A percentile compares a stretch with the other conserved stretches of the same genome.
phyloP scores from a whole-genome alignment of 495 filamentous ascomycete genomes.

The Neurospora sp. region DNA sequence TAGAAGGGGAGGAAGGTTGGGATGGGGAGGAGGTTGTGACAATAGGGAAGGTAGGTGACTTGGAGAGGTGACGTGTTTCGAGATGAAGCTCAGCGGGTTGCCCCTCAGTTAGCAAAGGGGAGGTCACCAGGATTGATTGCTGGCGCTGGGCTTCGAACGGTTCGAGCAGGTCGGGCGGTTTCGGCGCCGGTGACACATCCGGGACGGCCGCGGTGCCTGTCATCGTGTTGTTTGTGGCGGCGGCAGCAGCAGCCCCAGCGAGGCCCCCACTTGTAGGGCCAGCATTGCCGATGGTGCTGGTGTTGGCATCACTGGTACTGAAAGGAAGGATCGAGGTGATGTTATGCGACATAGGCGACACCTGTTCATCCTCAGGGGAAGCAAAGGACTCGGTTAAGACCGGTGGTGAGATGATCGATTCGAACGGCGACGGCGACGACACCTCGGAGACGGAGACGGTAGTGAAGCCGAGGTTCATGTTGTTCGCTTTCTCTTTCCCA shows the following conservation, averaged over 20 bases:
- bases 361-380: neutral
- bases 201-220: neutral
- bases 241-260: neutral
- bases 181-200: neutral
- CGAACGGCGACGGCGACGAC: neutral
- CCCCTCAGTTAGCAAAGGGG: neutral
- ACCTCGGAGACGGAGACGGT: neutral
- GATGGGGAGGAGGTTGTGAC: neutral
- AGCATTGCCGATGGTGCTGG: neutral
- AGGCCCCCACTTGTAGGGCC: neutral
- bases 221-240: neutral
- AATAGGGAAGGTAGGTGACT: neutral
- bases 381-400: neutral
- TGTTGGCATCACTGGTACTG: neutral
- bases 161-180: neutral
- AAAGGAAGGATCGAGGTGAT: neutral
- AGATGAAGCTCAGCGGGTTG: neutral
- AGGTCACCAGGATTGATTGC: neutral
- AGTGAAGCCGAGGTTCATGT: neutral
- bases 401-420: neutral
- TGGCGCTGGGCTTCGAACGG: neutral
- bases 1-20: neutral
- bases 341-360: neutral
- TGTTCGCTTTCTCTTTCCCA: neutral
- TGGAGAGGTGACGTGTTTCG: neutral